These are phyloP conservation scores for Globisporangium carolinianum DNA, from an alignment of 352 stramenopile genomes.

Conservation along the genomic window DNA sequence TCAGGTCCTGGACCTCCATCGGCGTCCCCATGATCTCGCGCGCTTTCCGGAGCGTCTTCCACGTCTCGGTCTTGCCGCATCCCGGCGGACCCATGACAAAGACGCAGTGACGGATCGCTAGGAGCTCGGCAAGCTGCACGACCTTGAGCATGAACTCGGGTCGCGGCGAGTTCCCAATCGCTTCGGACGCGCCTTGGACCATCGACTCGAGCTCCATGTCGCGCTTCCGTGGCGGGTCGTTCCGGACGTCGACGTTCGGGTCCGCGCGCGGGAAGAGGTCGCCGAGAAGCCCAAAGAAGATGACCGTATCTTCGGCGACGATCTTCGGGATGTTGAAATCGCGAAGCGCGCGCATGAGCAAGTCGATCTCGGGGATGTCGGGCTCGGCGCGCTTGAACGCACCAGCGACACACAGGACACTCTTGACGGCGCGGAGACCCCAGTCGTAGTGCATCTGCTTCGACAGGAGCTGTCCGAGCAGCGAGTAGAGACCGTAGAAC, in stretches of 20 bases:
- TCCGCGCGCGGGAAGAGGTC: conserved; percentile 92
- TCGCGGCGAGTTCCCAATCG: conserved; percentile 73
- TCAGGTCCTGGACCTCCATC: conserved; percentile 91
- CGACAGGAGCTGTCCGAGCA: conserved; percentile 90
- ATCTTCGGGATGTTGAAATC: conserved; percentile 98
- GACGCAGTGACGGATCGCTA: conserved; percentile 94
- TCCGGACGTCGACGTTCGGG: conserved; percentile 82
- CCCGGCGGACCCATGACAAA: conserved; percentile 94
- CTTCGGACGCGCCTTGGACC: conserved; percentile 75
- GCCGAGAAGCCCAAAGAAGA: conserved; percentile 93
- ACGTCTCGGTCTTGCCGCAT: conserved; percentile 94
- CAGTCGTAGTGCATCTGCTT: conserved; percentile 96
- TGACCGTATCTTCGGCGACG: conserved; percentile 90
- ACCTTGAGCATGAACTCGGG: conserved; percentile 92
- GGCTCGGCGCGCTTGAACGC: conserved; percentile 93
- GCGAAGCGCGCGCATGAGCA: conserved; percentile 94
- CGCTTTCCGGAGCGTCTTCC: conserved; percentile 90
- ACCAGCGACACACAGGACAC: conserved; percentile 91
- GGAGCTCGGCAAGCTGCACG: conserved; percentile 92
- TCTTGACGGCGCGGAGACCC: conserved; percentile 93
- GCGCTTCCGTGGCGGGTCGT: conserved; percentile 88
- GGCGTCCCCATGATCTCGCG: conserved; percentile 82
- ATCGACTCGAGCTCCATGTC: conserved; percentile 91
- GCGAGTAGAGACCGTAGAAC: conserved; percentile 94
- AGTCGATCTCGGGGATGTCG: conserved; percentile 88